phyloP scores from a whole-genome alignment of 1,139 yeast species.

The Yamadazyma taylorii region DNA sequence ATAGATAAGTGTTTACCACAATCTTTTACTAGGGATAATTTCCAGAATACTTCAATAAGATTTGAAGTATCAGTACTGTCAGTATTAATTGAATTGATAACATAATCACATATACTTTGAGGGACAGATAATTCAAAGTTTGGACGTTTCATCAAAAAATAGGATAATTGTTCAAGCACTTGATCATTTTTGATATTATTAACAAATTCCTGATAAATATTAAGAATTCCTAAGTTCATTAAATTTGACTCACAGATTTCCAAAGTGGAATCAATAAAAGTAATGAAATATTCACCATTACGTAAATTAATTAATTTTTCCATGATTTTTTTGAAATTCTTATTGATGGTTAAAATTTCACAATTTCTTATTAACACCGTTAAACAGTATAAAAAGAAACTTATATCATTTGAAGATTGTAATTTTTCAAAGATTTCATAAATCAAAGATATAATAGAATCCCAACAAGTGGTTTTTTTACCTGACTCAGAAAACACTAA shows the following conservation, averaged over 20 bases:
- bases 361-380: constrained; percentile 59
- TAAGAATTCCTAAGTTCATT: constrained; percentile 43
- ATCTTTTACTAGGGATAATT: constrained; percentile 11
- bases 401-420: constrained; percentile 17
- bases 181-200: constrained; percentile 23
- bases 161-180: constrained; percentile 14
- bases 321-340: constrained; percentile 44
- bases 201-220: constrained; percentile 51
- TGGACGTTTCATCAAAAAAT: constrained; percentile 10
- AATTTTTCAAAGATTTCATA: constrained; percentile 6
- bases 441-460: constrained; percentile 19
- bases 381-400: constrained; percentile 42
- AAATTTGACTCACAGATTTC: constrained; percentile 47
- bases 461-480: constrained; percentile 54
- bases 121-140: constrained; percentile 10
- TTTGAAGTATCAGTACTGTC: constrained; percentile 3
- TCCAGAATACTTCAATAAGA: constrained; percentile 16
- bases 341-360: constrained; percentile 43
- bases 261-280: constrained; percentile 50
- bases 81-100: constrained; percentile 6
- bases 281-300: constrained; percentile 39
- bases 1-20: background rate
- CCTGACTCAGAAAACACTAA: constrained; percentile 70
- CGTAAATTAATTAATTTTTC: constrained; percentile 31
- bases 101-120: background rate